Base-by-base conservation (phyloP, 2,329 filamentous ascomycete species). In the Arthrinium puccinioides region DNA sequence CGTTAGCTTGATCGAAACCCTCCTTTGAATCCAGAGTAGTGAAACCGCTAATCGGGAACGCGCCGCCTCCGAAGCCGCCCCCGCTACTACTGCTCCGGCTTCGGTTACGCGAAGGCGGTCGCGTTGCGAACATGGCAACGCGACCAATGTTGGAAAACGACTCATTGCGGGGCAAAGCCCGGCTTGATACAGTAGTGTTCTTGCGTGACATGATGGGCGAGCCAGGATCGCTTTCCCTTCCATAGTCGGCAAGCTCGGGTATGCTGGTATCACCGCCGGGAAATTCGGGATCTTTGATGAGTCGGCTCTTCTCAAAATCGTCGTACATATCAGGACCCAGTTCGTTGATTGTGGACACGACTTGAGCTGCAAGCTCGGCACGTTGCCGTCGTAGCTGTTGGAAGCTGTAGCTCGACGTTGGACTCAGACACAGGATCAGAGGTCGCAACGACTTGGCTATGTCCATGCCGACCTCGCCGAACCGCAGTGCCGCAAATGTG, bases 381-480 rank as follows among this genome's bases (percentile, higher is more conserved):
- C 92, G 79, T 43, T 77, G 72, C 47, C 76, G 66, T 40, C 87
- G 80, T 35, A 98, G 74, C 50, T 82, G 83, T 44, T 86, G 76
- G 33, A 98, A 77, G 40, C 84, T 87, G 64, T 89, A 94, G 57
- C 80, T 83, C 2, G 86, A 90, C 5, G 80, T 79, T 2, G 92
- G 92, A 51, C 84, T 84, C 52, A 97, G 73, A 46, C 86, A 92
- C 23, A 96, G 71, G 31, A 94, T 69, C 9, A 98, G 75, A 6
- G 92, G 92, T 9, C 87, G 79, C 13, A 98, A 74, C 0, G 90
- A 97, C 63, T 97, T 98, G 66, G 92, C 69, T 39, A 98, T 96
- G 56, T 98, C 92, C 88, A 98, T 96, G 36, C 90, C 92, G n/a
- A 94, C 83, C 64, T 98, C 92, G 32, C 92, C 92, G 48, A 97